Evolutionary conservation across 2,329 filamentous ascomycete genomes (phyloP).

Genomic region (Blumeria graminis): DNA sequence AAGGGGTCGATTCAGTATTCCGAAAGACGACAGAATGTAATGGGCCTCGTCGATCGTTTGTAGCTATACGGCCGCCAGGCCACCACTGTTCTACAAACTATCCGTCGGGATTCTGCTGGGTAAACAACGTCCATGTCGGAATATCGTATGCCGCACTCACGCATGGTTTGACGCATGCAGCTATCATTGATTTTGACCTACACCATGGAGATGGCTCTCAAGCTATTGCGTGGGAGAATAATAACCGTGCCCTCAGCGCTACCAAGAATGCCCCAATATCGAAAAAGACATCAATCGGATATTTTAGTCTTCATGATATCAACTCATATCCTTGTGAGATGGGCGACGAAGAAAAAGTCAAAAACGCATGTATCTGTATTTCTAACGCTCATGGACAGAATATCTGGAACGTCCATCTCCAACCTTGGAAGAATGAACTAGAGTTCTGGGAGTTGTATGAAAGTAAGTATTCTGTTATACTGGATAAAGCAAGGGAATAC

Average conservation of each 20-base stretch:
- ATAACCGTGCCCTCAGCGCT: conserved; percentile 38
- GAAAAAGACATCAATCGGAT: conserved; percentile 76
- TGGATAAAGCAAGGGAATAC: conserved; percentile 62
- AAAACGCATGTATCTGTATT: conserved; percentile 80
- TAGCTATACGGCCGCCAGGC: conserved; percentile 76
- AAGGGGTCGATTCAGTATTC: conserved; percentile 76
- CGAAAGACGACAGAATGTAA: conserved; percentile 20
- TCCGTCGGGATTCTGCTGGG: conserved; percentile 92
- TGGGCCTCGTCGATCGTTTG: conserved; percentile 57
- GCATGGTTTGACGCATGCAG: conserved; percentile 70
- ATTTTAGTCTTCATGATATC: conserved; percentile 93
- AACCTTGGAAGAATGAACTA: conserved; percentile 56
- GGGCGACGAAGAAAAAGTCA: conserved; percentile 83
- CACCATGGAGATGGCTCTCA: conserved; percentile 95
- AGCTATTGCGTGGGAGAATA: conserved; percentile 77
- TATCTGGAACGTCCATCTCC: conserved; percentile 87
- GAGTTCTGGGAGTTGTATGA: conserved; percentile 87
- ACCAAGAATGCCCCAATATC: conserved; percentile 47
- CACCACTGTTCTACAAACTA: conserved; percentile 81
- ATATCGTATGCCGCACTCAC: conserved; percentile 72
- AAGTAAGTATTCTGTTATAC: conserved; percentile 45
- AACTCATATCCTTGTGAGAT: conserved; percentile 93
- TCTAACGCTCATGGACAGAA: conserved; percentile 86
- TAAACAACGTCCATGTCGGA: conserved; percentile 94
- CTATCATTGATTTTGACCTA: conserved; percentile 47